A percentile compares a stretch with the other conserved stretches of the same genome.
These are phyloP conservation scores for Gossypium rotundifolium DNA, from an alignment of 345 rosid species.

Conservation along the genomic window DNA sequence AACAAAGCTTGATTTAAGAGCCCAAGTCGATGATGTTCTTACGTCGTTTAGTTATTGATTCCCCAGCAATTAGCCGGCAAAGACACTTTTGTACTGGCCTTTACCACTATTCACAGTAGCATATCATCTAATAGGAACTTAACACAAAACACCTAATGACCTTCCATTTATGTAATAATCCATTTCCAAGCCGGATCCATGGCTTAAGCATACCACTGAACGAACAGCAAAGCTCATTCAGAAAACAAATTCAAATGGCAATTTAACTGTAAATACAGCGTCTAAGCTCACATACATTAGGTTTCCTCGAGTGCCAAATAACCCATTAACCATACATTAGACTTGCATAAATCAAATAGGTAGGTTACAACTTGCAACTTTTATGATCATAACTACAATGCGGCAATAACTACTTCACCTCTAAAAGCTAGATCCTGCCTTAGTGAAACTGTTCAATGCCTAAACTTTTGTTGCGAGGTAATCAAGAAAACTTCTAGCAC, in stretches of 20 bases:
- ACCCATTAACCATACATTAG: neutral
- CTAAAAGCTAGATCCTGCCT: neutral
- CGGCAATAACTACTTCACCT: neutral
- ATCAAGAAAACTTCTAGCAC: neutral
- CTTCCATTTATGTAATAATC: neutral
- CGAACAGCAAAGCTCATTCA: neutral
- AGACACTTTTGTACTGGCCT: neutral
- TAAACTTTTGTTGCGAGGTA: neutral
- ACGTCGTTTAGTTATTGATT: neutral
- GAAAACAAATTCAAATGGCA: neutral
- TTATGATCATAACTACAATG: constrained; percentile 9
- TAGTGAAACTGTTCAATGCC: neutral
- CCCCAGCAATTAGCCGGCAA: neutral
- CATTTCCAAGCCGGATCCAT: neutral
- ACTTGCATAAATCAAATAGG: neutral
- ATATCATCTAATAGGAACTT: neutral
- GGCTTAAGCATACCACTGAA: neutral
- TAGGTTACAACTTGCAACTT: neutral
- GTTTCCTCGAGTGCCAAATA: neutral
- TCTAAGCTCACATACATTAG: constrained; percentile 1
- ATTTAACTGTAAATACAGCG: neutral
- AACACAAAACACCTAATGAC: neutral
- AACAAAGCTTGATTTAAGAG: neutral
- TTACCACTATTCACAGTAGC: neutral
- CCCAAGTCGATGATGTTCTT: neutral